These are phyloP conservation scores for Trichoderma afroharzianum DNA, from an alignment of 2,329 filamentous ascomycete genomes.

Conservation along the genomic window DNA sequence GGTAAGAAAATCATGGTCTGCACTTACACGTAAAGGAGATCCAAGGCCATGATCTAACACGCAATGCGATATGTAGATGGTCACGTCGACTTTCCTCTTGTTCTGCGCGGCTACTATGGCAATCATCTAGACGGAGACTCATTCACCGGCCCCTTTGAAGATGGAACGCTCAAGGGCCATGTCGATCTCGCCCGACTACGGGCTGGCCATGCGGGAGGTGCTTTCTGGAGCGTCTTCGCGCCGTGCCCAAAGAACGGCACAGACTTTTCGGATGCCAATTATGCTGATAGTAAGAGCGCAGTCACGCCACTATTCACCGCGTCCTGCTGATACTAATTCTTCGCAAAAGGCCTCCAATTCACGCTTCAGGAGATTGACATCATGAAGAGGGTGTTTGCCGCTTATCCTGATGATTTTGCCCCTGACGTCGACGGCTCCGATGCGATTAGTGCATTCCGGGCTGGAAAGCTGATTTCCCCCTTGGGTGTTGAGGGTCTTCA, in stretches of 20 bases:
- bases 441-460: slow-evolving; percentile 58
- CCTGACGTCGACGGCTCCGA: slow-evolving; percentile 56
- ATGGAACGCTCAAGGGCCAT: slow-evolving; percentile 65
- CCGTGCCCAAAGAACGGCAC: slow-evolving; percentile 69
- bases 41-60: too few relatives aligned
- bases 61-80: slow-evolving; percentile 57
- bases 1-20: slow-evolving; percentile 32
- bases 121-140: slow-evolving; percentile 74
- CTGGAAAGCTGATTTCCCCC: slow-evolving; percentile 68
- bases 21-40: not conserved
- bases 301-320: not conserved
- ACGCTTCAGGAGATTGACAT: slow-evolving; percentile 76
- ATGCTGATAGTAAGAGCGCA: slow-evolving; percentile 53
- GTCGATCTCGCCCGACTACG: slow-evolving; percentile 76
- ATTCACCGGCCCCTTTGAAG: slow-evolving; percentile 71
- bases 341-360: slow-evolving; percentile 51
- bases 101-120: slow-evolving; percentile 61
- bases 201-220: slow-evolving; percentile 70
- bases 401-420: slow-evolving; percentile 69
- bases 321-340: not conserved
- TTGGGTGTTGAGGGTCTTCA: slow-evolving; percentile 84
- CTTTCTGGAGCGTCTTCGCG: slow-evolving; percentile 90
- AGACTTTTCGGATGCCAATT: slow-evolving; percentile 71
- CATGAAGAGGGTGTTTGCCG: slow-evolving; percentile 58
- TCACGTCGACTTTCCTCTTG: slow-evolving; percentile 81